Base-by-base conservation (phyloP, 2,329 filamentous ascomycete species). In the Albifimbria verrucaria region DNA sequence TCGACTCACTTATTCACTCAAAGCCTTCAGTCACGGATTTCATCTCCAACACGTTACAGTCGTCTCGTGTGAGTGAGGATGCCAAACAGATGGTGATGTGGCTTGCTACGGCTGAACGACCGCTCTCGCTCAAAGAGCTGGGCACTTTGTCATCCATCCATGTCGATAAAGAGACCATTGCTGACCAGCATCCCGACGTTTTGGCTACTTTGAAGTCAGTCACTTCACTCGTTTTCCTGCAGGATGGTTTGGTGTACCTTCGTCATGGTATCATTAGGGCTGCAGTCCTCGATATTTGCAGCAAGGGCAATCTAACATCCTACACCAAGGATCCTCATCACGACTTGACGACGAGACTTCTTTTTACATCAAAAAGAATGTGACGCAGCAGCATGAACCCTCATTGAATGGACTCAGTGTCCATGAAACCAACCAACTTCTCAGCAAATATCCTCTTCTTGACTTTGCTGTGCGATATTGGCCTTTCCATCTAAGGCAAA, bases 101-200 rank as follows among this genome's bases (percentile, higher is more conserved):
- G 71, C 66, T 74, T 22, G 65, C 67, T 3, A 71, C 67, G 4
- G 64, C 67, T 1, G 56, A 67, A 20, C 69, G 71, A 2, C 72
- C 72, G 17, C 52, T 74, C 15, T 58, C 62, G 2, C 26, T 66
- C 1, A 61, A 60, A 46, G 71, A 73, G 52, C 54, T 74, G 2
- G 55, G 58, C 5, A 53, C 62, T 2, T 57, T 74, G 18, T 48
- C 62, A 6, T 64, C 64, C 2, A 55, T 72, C 15, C 59, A 68
- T 42, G 25, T 62, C 0, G 66, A 69, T 10, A 70, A 69, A 56
- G 53, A 59, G 7, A 63, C 61, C 1, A 48, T 71, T 10, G 56
- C 52, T 1, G 64, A 70, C 6, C 52, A 53, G 2, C 51, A 61
- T 0, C n/a, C 64, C 3, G 65, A 72, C 3, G 51, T 63, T 6